phyloP scores from a whole-genome alignment of 768 basidiomycete genomes.

The Chalciporus pseudorubinellus region DNA sequence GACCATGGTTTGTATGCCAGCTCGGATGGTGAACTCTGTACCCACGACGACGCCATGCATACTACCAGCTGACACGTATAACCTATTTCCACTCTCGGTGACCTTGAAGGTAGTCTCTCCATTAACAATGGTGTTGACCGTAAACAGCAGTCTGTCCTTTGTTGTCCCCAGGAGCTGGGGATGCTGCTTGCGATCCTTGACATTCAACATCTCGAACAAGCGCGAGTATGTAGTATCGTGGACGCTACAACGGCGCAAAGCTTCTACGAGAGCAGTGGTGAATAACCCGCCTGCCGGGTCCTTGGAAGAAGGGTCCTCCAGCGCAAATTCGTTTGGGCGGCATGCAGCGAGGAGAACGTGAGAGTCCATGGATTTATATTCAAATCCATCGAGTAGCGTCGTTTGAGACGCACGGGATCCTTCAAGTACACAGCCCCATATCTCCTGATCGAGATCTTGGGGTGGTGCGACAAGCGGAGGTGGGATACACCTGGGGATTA shows the following conservation, averaged over 20 bases:
- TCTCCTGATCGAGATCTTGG: slow-evolving; percentile 11
- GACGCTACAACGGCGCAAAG: slow-evolving; percentile 1
- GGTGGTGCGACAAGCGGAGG: slow-evolving; percentile 12
- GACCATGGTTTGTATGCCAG: not conserved
- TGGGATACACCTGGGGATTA: slow-evolving; percentile 11
- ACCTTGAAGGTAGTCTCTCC: slow-evolving; percentile 18
- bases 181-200: slow-evolving; percentile 10
- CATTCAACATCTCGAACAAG: slow-evolving; percentile 13
- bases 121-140: slow-evolving; percentile 14
- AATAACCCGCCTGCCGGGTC: slow-evolving; percentile 17
- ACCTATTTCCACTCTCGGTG: not conserved
- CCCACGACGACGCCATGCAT: slow-evolving; percentile 15
- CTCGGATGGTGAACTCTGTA: slow-evolving; percentile 13
- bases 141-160: slow-evolving; percentile 17
- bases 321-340: slow-evolving; percentile 11
- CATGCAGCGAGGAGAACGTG: slow-evolving; percentile 24
- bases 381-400: slow-evolving; percentile 6
- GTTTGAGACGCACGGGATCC: slow-evolving; percentile 10
- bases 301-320: slow-evolving; percentile 8
- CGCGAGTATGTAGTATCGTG: slow-evolving; percentile 13
- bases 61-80: slow-evolving; percentile 18
- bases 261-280: slow-evolving; percentile 17
- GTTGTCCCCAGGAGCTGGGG: slow-evolving; percentile 20
- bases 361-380: slow-evolving; percentile 19
- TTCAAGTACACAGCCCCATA: slow-evolving; percentile 6